Evolutionary conservation across 23 red algal genomes (phyloP).

Genomic region (Rhodosorus marinus): DNA sequence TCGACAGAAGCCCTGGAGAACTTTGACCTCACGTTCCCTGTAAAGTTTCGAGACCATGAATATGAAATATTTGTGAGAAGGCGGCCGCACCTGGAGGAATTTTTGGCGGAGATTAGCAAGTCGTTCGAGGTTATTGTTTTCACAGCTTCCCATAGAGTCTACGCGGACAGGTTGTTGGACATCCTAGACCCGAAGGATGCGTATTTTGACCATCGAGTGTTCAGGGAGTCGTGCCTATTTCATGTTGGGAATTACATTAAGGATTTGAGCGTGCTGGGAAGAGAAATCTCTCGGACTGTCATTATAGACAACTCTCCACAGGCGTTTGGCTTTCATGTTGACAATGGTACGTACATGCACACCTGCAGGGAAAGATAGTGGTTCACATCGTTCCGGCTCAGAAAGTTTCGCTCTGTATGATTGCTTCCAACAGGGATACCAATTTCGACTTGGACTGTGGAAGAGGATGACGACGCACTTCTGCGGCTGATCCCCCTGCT

Average conservation of each 20-base stretch:
- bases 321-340: constrained; percentile 12
- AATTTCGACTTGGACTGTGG: constrained; percentile 8
- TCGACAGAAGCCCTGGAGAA: constrained; percentile 22
- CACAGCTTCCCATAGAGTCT: constrained; percentile 69
- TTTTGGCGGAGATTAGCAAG: constrained; percentile 32
- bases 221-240: constrained; percentile 58
- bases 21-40: constrained; percentile 54
- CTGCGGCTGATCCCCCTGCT: constrained; percentile 1
- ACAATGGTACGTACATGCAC: no score
- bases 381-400: no score
- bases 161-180: constrained; percentile 80
- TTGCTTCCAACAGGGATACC: constrained; percentile 5
- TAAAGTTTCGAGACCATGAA: constrained; percentile 47
- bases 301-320: constrained; percentile 90
- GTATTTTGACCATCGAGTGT: constrained; percentile 30
- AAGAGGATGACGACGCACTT: constrained; percentile 5
- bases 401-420: no score
- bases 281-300: constrained; percentile 58
- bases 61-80: constrained; percentile 59
- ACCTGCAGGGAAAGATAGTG: no score
- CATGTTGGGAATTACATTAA: constrained; percentile 80
- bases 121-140: constrained; percentile 88
- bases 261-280: constrained; percentile 61
- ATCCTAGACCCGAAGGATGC: constrained; percentile 24
- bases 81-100: constrained; percentile 53